Evolutionary conservation across 2,329 filamentous ascomycete species (phyloP).

Genomic region (Colletotrichum gloeosporioides): DNA sequence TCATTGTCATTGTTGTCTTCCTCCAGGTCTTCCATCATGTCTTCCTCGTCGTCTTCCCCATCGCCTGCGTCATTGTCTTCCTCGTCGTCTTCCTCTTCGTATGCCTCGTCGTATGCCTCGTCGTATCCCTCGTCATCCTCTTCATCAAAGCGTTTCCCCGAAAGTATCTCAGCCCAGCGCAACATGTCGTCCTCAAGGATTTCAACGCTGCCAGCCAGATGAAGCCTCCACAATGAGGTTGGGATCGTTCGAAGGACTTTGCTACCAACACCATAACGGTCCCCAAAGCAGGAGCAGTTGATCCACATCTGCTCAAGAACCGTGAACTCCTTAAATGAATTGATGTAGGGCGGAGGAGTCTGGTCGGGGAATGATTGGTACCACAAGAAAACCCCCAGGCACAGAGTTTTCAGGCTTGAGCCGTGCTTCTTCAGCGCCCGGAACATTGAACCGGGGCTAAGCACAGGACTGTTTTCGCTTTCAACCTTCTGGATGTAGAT

Average conservation of each 20-base stretch:
- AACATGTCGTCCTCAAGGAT: fast-evolving
- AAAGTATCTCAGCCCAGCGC: not conserved
- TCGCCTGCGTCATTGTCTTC: not conserved
- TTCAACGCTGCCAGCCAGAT: fast-evolving
- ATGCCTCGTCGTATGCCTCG: not conserved
- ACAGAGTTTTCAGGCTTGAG: not conserved
- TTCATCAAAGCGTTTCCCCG: not conserved
- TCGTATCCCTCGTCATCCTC: not conserved
- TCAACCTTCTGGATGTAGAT: not conserved
- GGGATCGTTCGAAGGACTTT: not conserved
- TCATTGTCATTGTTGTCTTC: not conserved
- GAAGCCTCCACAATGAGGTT: not conserved
- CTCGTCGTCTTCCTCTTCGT: not conserved
- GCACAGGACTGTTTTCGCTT: not conserved
- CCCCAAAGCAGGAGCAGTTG: not conserved
- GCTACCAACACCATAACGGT: not conserved
- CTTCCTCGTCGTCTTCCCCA: not conserved
- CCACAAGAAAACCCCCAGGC: fast-evolving
- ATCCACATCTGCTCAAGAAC: not conserved
- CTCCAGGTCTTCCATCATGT: not conserved
- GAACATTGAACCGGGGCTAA: not conserved
- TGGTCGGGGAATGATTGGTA: fast-evolving
- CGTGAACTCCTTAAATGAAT: fast-evolving
- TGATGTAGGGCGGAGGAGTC: not conserved
- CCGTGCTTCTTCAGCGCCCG: not conserved